Base-by-base conservation (phyloP, 1,284 basidiomycete genomes). In the Melampsora americana region DNA sequence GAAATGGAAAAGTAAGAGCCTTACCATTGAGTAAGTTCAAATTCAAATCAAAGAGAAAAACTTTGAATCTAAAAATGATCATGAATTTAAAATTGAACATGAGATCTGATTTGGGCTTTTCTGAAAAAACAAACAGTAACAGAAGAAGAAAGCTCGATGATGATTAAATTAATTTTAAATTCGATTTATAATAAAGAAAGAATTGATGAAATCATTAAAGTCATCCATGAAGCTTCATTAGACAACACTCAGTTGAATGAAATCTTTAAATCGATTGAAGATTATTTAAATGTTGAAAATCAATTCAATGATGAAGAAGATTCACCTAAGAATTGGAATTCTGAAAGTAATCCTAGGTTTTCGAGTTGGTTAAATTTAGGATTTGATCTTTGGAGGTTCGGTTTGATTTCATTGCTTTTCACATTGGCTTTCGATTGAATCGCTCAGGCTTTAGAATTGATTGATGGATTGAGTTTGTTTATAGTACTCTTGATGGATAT, bases 311-410 rank as follows among this genome's bases (percentile, higher is more conserved):
- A 28, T 28, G 42, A 35, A 2, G 16, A 26, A 35, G 9, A 35
- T 35, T 35, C 35, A 9, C 9, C 35, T 35, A n/a, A 42, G 26
- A 39, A 26, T 28, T 23, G 56, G 35, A 35, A 7, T 59, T 69
- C 30, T 3, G 68, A 69, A n/a, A 39, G 39, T 11, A 56, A 69
- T 69, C 9, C n/a, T 14, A 59, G 18, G 28, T 26, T 69, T 16
- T 26, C 48, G 14, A 44, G 9, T 61, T 56, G n/a, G 5, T 69
- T 50, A 42, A 61, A 59, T 42, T 28, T 69, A 42, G 56, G 28
- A 26, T 61, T 59, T n/a, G 56, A 69, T 61, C 48, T 69, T 56
- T 69, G 68, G 68, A 69, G 68, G 68, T 69, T 61, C 23, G 68
- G 11, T 35, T 53, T 30, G n/a, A 1, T 30, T 26, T 32, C 28